These are phyloP conservation scores for Suillus paluster DNA, from an alignment of 768 basidiomycete genomes.

Conservation along the genomic window DNA sequence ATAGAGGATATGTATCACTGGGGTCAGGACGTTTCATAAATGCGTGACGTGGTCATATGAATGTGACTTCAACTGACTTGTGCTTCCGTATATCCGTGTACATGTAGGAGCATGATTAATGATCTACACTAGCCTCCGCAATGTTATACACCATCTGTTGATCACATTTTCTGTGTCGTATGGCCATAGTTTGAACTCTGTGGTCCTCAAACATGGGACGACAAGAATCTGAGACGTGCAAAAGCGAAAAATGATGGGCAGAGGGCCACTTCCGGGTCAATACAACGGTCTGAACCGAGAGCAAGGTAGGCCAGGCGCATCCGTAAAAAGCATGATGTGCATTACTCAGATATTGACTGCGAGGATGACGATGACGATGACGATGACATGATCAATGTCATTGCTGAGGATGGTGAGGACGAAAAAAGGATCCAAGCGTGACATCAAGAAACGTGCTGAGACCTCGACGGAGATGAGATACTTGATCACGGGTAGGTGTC, in stretches of 20 bases:
- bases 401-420: conserved; percentile 55
- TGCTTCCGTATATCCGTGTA: no score
- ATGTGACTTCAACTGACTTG: no score
- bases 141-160: no score
- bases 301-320: conserved; percentile 27
- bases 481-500: conserved; percentile 42
- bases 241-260: neutral
- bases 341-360: no score
- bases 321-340: conserved; percentile 24
- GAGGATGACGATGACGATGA: no score
- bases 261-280: neutral
- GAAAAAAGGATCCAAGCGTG: conserved; percentile 50
- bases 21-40: no score
- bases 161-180: no score
- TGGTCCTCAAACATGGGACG: no score
- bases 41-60: no score
- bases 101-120: no score
- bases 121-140: no score
- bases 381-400: conserved; percentile 54
- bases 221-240: neutral
- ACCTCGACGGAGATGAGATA: conserved; percentile 42
- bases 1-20: neutral
- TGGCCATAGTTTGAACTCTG: neutral
- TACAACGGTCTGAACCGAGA: conserved; percentile 12
- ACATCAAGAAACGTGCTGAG: conserved; percentile 48